Percentiles rank a stretch among this genome's conserved stretches.
These are phyloP conservation scores for Talaromyces sp. DNA, from an alignment of 2,329 filamentous ascomycete genomes.

Conservation along the genomic window DNA sequence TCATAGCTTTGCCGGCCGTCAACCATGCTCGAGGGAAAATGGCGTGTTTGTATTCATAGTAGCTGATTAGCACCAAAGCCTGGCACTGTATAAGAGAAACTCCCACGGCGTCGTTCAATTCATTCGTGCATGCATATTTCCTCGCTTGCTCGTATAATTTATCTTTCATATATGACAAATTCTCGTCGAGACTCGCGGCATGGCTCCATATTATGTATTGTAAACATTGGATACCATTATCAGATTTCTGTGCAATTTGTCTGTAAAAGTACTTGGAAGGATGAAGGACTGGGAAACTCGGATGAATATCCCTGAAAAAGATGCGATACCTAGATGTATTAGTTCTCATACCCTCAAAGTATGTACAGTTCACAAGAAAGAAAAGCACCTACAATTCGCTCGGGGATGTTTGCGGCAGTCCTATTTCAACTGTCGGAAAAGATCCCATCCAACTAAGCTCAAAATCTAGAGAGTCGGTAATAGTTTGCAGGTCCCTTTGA, in stretches of 20 bases:
- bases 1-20: background rate
- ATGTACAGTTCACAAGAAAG: background rate
- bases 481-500: background rate
- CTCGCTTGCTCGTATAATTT: background rate
- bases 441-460: background rate
- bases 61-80: background rate
- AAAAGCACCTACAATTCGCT: background rate
- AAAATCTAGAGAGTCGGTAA: background rate
- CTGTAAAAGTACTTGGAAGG: background rate
- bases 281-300: background rate
- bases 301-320: background rate
- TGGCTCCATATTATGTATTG: background rate
- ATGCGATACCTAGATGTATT: background rate
- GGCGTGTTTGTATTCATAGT: background rate
- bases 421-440: background rate
- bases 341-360: background rate
- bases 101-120: background rate
- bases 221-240: background rate
- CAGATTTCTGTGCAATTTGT: background rate
- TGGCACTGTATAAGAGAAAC: background rate
- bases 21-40: background rate
- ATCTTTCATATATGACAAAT: background rate
- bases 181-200: background rate
- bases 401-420: background rate
- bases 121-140: background rate